A percentile compares a stretch with the other conserved stretches of the same genome.
These are phyloP conservation scores for Westerdykella ornata DNA, from an alignment of 2,329 filamentous ascomycete species.

Conservation along the genomic window DNA sequence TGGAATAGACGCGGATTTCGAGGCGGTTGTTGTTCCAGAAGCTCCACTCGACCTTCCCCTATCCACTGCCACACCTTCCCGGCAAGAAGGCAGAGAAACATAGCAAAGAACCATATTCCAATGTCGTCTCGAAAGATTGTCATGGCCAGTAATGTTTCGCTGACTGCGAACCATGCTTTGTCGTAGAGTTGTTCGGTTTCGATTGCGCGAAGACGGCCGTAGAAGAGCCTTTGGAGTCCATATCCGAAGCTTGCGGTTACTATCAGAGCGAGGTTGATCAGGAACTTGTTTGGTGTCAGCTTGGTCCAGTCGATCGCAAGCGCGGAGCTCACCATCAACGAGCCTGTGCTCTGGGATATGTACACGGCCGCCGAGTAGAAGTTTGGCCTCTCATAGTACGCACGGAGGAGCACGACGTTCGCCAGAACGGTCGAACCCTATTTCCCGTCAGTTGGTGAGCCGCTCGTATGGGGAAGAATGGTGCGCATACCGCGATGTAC, in stretches of 20 bases:
- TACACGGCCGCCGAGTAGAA: slow-evolving; percentile 98
- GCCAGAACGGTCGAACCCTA: slow-evolving; percentile 71
- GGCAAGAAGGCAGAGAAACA: slow-evolving; percentile 89
- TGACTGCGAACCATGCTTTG: slow-evolving; percentile 95
- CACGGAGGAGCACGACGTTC: slow-evolving; percentile 74
- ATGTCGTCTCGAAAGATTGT: slow-evolving; percentile 96
- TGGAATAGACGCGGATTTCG: slow-evolving; percentile 86
- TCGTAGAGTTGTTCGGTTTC: slow-evolving; percentile 97
- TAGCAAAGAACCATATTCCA: slow-evolving; percentile 87
- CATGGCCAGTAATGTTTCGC: slow-evolving; percentile 95
- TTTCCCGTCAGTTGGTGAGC: slow-evolving; percentile 12
- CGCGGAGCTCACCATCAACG: slow-evolving; percentile 64
- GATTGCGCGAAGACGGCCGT: slow-evolving; percentile 81
- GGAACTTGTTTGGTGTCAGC: slow-evolving; percentile 52
- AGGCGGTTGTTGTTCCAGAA: slow-evolving; percentile 90
- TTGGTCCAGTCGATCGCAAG: neutral
- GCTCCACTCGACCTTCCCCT: slow-evolving; percentile 85
- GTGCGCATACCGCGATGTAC: slow-evolving; percentile 27
- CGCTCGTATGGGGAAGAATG: neutral
- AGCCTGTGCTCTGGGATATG: slow-evolving; percentile 91
- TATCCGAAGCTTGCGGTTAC: slow-evolving; percentile 75
- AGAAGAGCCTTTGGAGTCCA: slow-evolving; percentile 81
- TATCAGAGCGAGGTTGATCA: slow-evolving; percentile 85
- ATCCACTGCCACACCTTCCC: slow-evolving; percentile 99
- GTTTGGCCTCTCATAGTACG: slow-evolving; percentile 90